Evolutionary conservation across 345 rosid genomes (phyloP), one percentile per base, ranked within the genome.

Genomic region (Toxicodendron radicans): DNA sequence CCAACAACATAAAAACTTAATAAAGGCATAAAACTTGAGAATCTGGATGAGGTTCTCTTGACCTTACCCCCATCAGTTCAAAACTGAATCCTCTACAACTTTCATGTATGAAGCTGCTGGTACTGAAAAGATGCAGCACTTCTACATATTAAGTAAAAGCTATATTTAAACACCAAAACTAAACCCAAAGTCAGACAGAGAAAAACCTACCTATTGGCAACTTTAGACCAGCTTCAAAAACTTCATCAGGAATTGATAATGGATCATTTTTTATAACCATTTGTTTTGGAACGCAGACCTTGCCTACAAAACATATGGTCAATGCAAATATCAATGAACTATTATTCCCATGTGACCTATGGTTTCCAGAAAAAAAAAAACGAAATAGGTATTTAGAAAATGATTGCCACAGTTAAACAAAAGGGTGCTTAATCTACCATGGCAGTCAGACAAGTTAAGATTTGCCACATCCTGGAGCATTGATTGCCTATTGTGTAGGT

Each of bases 401-500:
- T 10, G n/a, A n/a, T 32, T 38, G 72, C 64, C 33, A 18, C 6
- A 73, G 64, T 21, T 57, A 20, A 24, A 58, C 41, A 72, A 10
- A 27, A 70, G 18, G 46, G 9, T 9, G 73, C 14, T 54, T 63
- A 51, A 62, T 67, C 71, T 84, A 93, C 98, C 97, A 70, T 80
- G 69, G 70, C 73, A 76, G 18, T 82, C 93, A 16, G 90, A 78
- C 76, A 92, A 84, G 73, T 89, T 80, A n/a, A 94, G 73, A 66
- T 91, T 88, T 46, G 89, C 91, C 64, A 91, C 94, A 68, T 87
- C 88, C 78, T 87, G 92, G 18, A 94, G 97, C 98, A 94, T 94
- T 14, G 92, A 90, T 73, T 94, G 92, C 43, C 97, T 90, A 77
- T 92, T 91, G 33, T 72, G 77, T 65, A 92, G 76, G 80, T 77